Evolutionary conservation across 768 basidiomycete genomes (phyloP).

Genomic region (Dacryopinax primogenitus): DNA sequence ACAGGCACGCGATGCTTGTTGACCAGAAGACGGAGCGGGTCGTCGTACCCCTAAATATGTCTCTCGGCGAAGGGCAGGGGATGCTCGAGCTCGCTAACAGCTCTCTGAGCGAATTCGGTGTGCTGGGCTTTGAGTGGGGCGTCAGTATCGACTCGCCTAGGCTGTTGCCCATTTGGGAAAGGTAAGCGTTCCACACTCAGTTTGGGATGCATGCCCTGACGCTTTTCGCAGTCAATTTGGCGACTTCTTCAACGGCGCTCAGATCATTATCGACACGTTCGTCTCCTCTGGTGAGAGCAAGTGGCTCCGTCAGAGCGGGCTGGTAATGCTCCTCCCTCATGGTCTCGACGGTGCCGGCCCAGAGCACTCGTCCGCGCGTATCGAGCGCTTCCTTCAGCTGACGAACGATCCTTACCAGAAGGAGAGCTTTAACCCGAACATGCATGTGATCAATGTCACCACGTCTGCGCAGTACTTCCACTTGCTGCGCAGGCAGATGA

Average conservation of each 20-base stretch:
- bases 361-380: slow-evolving; percentile 78
- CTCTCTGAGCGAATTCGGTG: slow-evolving; percentile 79
- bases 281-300: slow-evolving; percentile 78
- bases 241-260: slow-evolving; percentile 87
- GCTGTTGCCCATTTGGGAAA: slow-evolving; percentile 82
- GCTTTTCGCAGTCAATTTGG: slow-evolving; percentile 45
- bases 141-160: slow-evolving; percentile 78
- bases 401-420: slow-evolving; percentile 53
- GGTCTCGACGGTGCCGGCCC: slow-evolving; percentile 88
- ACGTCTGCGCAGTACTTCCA: slow-evolving; percentile 92
- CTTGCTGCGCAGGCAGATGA: slow-evolving; percentile 72
- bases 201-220: slow-evolving; percentile 4
- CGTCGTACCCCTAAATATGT: slow-evolving; percentile 67
- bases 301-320: slow-evolving; percentile 84
- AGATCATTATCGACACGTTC: slow-evolving; percentile 83
- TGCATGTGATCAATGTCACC: slow-evolving; percentile 75
- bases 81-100: slow-evolving; percentile 82
- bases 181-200: slow-evolving; percentile 28
- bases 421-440: slow-evolving; percentile 48
- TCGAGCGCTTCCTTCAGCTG: slow-evolving; percentile 88
- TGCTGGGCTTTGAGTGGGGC: slow-evolving; percentile 87
- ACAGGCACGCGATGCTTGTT: slow-evolving; percentile 83
- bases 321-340: slow-evolving; percentile 76
- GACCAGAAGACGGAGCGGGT: slow-evolving; percentile 74
- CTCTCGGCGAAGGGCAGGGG: slow-evolving; percentile 41